A percentile compares a stretch with the other conserved stretches of the same genome.
Evolutionary conservation across 1,139 yeast genomes (phyloP).

Genomic region (Pichia sp.): DNA sequence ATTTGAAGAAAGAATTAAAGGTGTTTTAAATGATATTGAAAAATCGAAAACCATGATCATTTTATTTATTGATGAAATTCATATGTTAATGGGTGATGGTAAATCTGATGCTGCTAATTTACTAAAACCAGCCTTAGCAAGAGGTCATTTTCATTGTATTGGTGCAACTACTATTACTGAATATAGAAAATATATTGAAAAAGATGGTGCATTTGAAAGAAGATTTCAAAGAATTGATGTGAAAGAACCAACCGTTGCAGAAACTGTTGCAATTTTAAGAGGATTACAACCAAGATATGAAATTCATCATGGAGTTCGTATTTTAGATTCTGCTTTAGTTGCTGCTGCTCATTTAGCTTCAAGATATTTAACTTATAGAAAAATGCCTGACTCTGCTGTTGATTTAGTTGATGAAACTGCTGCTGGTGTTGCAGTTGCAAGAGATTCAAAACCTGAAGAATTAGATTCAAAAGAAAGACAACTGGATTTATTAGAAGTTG

Average conservation of each 20-base stretch:
- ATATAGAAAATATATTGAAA: constrained; percentile 85
- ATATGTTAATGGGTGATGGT: constrained; percentile 99
- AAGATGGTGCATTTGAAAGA: constrained; percentile 98
- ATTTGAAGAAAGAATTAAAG: constrained; percentile 95
- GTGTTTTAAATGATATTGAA: constrained; percentile 89
- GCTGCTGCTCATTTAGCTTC: constrained; percentile 94
- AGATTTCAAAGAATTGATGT: constrained; percentile 97
- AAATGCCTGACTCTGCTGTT: constrained; percentile 96
- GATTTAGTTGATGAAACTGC: constrained; percentile 96
- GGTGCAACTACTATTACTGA: constrained; percentile 98
- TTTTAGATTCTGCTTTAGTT: constrained; percentile 90
- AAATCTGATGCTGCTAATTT: constrained; percentile 90
- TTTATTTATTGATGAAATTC: constrained; percentile 84
- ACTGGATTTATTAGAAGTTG: constrained; percentile 85
- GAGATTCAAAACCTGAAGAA: constrained; percentile 97
- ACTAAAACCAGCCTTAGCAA: constrained; percentile 93
- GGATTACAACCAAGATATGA: constrained; percentile 96
- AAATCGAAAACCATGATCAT: constrained; percentile 81
- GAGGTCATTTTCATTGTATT: constrained; percentile 93
- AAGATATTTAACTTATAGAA: constrained; percentile 89
- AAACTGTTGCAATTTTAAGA: constrained; percentile 92
- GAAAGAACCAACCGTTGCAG: constrained; percentile 86
- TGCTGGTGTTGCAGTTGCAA: constrained; percentile 95
- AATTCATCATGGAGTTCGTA: constrained; percentile 96
- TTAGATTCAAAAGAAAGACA: constrained; percentile 90